These are phyloP conservation scores for Silene vulgaris DNA, from an alignment of 179 eudicot genomes.

Conservation along the genomic window DNA sequence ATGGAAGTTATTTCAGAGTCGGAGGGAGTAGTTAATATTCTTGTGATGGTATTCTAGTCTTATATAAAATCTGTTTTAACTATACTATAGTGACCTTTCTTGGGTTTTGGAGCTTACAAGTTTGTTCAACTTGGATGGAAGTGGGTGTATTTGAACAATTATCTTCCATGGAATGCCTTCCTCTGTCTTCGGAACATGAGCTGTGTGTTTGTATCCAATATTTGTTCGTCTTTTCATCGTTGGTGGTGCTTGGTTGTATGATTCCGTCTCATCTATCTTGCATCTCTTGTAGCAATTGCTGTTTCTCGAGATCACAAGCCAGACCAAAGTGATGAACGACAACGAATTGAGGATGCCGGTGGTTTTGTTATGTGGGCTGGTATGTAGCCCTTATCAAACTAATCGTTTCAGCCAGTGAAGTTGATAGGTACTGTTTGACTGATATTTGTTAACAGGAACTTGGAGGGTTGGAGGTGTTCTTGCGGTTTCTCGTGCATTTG, in stretches of 20 bases:
- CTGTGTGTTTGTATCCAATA: not conserved
- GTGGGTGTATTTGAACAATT: conserved; percentile 1
- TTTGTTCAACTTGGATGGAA: not conserved
- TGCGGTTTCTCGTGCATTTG: conserved; percentile 99
- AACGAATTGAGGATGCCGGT: conserved; percentile 95
- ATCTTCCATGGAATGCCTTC: not conserved
- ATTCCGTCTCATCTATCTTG: conserved; percentile 4
- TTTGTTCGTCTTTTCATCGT: not conserved
- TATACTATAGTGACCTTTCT: not conserved
- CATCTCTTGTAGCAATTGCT: conserved; percentile 65
- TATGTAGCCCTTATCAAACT: conserved; percentile 23
- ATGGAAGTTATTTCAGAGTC: no score
- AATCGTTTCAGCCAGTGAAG: not conserved
- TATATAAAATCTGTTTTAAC: not conserved
- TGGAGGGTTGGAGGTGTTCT: conserved; percentile 99
- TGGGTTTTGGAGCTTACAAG: not conserved
- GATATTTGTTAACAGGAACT: conserved; percentile 49
- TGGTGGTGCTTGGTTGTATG: conserved; percentile 5
- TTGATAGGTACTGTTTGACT: conserved; percentile 5
- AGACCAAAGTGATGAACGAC: conserved; percentile 96
- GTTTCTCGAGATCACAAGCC: conserved; percentile 99
- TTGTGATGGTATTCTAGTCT: not conserved
- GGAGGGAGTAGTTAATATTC: no score
- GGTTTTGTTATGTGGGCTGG: conserved; percentile 99
- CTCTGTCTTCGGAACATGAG: not conserved